Base-by-base conservation (phyloP, 1,284 basidiomycete species). In the Papiliotrema nemorosa region DNA sequence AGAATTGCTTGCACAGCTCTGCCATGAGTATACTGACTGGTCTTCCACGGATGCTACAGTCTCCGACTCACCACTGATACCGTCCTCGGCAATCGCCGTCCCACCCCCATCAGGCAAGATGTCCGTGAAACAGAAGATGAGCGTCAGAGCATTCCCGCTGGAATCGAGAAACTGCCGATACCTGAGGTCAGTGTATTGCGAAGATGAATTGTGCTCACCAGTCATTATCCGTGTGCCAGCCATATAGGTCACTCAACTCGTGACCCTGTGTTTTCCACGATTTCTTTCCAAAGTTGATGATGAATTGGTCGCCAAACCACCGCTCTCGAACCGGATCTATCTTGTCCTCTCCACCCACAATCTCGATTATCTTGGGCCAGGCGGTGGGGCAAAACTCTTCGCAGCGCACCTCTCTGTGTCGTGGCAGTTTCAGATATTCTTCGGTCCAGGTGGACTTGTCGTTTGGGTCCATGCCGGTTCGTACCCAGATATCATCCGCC, bases 391-490 rank as follows among this genome's bases (percentile, higher is more conserved):
- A 56, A 25, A 70, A 60, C 34, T 66, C 58, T 26, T 57, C 51
- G 3, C 49, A 54, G 7, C 49, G 54, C 16, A 57, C 58, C 40
- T 62, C 62, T 14, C 64, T 51, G 36, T 66, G 66, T 14, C 63
- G 57, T 2, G 66, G 66, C 12, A 66, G 52, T 48, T 68, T 63
- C 27, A 59, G 36, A 47, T 62, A 62, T 48, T 67, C 64, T n/a
- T 57, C 47, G 10, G 35, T 58, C 67, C 67, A 70, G 9, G 68
- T 70, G 10, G 56, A 55, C 54, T 69, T 69, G 55, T 70, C 68
- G 26, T 66, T 31, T 0, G 57, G 54, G 36, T 70, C 64, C 46
- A 53, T 58, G n/a, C 66, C 67, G 5, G 68, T 55, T 7, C 69
- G 57, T 16, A 66, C 56, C 64, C 64, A 69, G 16, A 68, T 41